phyloP scores from a whole-genome alignment of 2,329 filamentous ascomycete species.

The Epichloe amarillans region DNA sequence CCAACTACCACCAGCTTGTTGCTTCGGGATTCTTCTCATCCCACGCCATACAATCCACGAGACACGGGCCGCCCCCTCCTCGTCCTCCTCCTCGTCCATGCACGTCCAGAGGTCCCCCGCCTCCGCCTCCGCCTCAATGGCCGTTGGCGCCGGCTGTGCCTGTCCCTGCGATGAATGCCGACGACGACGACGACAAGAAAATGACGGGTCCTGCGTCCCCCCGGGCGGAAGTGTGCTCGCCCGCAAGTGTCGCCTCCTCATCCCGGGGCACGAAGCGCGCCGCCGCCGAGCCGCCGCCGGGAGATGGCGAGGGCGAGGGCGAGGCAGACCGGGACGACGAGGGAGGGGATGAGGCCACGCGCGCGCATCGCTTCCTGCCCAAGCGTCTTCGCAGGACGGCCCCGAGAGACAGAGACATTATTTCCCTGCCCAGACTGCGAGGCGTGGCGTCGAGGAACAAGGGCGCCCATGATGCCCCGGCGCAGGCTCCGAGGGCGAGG shows the following conservation, averaged over 20 bases:
- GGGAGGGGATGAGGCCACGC: conserved; percentile 9
- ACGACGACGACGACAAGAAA: no score
- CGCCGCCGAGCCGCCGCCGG: conserved; percentile 23
- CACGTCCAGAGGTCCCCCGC: conserved; percentile 1
- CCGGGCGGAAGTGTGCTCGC: conserved; percentile 15
- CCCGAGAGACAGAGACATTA: conserved; percentile 25
- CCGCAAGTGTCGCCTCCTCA: conserved; percentile 20
- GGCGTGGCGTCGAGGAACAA: conserved; percentile 12
- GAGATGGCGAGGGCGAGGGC: not conserved
- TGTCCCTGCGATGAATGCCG: not conserved
- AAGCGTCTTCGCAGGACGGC: conserved; percentile 39
- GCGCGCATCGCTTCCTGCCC: conserved; percentile 12
- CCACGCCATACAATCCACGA: conserved; percentile 43
- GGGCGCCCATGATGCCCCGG: no score
- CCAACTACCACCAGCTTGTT: conserved; percentile 43
- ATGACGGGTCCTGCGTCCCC: no score
- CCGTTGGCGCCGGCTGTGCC: conserved; percentile 8
- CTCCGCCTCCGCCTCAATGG: conserved; percentile 15
- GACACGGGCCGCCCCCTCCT: conserved; percentile 12
- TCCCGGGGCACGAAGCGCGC: conserved; percentile 38
- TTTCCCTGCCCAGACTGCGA: conserved; percentile 22
- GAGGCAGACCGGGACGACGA: conserved; percentile 7
- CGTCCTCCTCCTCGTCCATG: no score
- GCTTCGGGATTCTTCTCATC: conserved; percentile 44
- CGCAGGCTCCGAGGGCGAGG: not conserved